phyloP scores from a whole-genome alignment of 371 early-diverging fungal genomes.

The Astathelohania contejeani region DNA sequence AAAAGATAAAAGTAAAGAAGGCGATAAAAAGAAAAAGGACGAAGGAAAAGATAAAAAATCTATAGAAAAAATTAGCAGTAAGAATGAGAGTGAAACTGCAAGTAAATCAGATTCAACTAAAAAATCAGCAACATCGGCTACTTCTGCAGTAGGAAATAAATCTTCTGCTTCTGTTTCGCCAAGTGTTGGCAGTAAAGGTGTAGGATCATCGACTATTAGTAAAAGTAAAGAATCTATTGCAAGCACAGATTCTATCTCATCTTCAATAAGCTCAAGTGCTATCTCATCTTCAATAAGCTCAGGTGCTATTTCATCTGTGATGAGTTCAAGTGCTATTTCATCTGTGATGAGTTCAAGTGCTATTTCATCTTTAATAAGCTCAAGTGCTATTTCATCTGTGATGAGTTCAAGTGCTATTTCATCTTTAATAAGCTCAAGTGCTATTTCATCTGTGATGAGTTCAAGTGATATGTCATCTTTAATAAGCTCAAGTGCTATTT shows the following conservation, averaged over 20 bases:
- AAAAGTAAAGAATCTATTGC: constrained; percentile 1
- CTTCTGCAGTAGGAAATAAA: constrained; percentile 2
- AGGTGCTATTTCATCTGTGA: background rate
- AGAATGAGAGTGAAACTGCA: constrained; percentile 7
- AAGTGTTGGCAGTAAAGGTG: background rate
- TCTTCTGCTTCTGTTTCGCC: too few relatives aligned
- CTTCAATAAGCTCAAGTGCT: background rate
- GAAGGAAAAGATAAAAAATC: constrained; percentile 5
- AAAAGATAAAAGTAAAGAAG: constrained; percentile 10
- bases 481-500: background rate
- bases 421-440: background rate
- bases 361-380: background rate
- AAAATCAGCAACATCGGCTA: constrained; percentile 6
- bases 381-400: background rate
- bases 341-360: background rate
- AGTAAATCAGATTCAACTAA: constrained; percentile 6
- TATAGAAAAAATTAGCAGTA: constrained; percentile 3
- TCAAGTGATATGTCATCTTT: background rate
- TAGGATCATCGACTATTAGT: background rate
- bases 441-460: background rate
- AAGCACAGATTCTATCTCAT: background rate
- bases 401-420: constrained; percentile 3
- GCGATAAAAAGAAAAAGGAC: constrained; percentile 7
- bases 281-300: background rate
- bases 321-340: constrained; percentile 1